Evolutionary conservation across 345 rosid genomes (phyloP).

Genomic region (Brassica juncea): DNA sequence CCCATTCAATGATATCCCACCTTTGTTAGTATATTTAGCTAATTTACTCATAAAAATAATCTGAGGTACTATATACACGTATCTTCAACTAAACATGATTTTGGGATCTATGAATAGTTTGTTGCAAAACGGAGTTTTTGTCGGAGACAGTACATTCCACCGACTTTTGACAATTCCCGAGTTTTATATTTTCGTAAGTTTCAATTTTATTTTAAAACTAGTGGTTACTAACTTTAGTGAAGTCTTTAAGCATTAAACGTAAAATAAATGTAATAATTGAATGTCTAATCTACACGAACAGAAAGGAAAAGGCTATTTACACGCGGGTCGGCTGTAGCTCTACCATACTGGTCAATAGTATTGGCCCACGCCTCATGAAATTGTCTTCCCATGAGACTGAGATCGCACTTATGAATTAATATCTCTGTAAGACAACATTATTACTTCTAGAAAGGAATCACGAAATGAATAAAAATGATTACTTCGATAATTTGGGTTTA

Average conservation of each 20-base stretch:
- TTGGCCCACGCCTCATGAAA: conserved; percentile 36
- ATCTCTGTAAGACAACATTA: not conserved
- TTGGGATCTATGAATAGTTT: conserved; percentile 23
- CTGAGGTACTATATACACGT: too few species aligned
- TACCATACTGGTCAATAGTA: conserved; percentile 3
- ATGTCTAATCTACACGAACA: conserved; percentile 33
- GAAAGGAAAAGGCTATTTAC: conserved; percentile 12
- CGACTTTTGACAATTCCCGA: conserved; percentile 20
- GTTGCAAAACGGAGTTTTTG: conserved; percentile 22
- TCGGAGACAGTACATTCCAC: conserved; percentile 30
- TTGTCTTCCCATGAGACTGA: conserved; percentile 11
- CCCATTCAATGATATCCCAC: too few species aligned
- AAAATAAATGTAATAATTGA: conserved; percentile 14
- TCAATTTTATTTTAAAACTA: not conserved
- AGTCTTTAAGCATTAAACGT: conserved; percentile 4
- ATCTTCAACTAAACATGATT: not conserved
- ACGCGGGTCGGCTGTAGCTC: conserved; percentile 31
- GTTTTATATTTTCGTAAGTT: not conserved
- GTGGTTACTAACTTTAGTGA: not conserved
- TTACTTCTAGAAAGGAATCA: not conserved
- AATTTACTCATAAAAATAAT: too few species aligned
- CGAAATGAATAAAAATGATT: too few species aligned
- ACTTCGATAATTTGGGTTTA: not conserved
- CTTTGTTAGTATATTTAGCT: too few species aligned
- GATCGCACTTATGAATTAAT: conserved; percentile 8